Base-by-base conservation (phyloP, 1,284 basidiomycete genomes). In the Cryptococcus sp. region DNA sequence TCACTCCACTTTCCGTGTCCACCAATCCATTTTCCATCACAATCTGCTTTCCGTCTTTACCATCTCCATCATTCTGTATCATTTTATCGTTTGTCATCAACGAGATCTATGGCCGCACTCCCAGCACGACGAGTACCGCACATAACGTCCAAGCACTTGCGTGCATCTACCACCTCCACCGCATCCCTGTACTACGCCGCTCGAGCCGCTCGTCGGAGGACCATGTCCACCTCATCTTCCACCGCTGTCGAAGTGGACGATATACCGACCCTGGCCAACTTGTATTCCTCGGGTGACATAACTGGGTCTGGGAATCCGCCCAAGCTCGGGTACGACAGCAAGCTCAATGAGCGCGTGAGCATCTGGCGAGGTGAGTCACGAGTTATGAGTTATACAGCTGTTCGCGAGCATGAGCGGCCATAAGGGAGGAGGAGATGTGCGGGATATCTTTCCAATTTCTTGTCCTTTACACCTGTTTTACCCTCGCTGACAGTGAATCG, bases 361-460 rank as follows among this genome's bases (percentile, higher is more conserved):
- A 70, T 78, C 39, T 75, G 74, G 74, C 51, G 66, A 39, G 73
- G 75, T 73, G 60, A 54, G 65, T 59, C 13, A 19, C 23, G 19
- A 22, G n/a, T 15, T 2, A 15, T 38, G 25, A 25, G 25, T 25
- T 6, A 3, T 25, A 25, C 25, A 25, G 25, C 25, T 25, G 25
- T 25, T 6, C 25, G 25, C 25, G 25, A 25, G 3, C 25, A 25
- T 25, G 25, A 25, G 25, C 25, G 25, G 25, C 6, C 25, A 25
- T 25, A 25, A 3, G 25, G 25, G 6, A 3, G 25, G 25, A 6
- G 6, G 25, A 25, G 25, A 3, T 25, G 25, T 25, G 25, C 25
- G 25, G 25, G 6, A 25, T 25, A 6, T 25, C 25, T 25, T 25
- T 25, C 25, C 6, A 3, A 3, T 25, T 25, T 6, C 25, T 25